Conservation (phyloP, 805 yeast species). For the Sugiyamaella lignohabitans region DNA sequence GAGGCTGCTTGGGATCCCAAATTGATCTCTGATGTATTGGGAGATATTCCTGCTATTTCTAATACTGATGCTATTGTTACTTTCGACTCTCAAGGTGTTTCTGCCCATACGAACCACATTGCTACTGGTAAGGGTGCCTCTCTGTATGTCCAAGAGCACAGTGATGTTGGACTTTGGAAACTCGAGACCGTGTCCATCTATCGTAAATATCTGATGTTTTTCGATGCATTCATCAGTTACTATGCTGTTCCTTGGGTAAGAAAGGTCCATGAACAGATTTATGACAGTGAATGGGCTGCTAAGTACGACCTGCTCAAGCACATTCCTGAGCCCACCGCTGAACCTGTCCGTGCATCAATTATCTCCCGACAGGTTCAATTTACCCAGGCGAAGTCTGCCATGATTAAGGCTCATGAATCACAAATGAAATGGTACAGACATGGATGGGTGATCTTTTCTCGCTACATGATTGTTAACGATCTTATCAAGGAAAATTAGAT, state of each 20-base stretch:
- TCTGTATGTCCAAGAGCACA: conserved; percentile 5
- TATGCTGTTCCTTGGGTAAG: conserved; percentile 9
- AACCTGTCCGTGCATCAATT: conserved; percentile 13
- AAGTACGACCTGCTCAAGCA: not conserved
- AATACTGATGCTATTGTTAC: conserved; percentile 49
- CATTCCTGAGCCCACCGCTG: conserved; percentile 8
- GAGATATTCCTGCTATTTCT: conserved; percentile 24
- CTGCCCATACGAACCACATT: conserved; percentile 81
- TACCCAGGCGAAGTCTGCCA: conserved; percentile 50
- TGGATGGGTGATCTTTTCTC: conserved; percentile 73
- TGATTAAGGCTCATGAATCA: conserved; percentile 74
- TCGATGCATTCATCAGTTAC: conserved; percentile 30
- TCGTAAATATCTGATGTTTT: conserved; percentile 32
- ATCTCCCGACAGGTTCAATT: conserved; percentile 19
- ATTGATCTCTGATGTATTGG: conserved; percentile 37
- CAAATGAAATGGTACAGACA: conserved; percentile 96
- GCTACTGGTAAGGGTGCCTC: conserved; percentile 23
- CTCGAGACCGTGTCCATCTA: conserved; percentile 31
- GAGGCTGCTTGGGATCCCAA: conserved; percentile 53
- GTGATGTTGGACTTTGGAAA: conserved; percentile 21
- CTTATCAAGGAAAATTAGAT: conserved; percentile 12
- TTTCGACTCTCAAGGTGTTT: conserved; percentile 77
- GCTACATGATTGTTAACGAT: conserved; percentile 74
- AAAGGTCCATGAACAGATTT: not conserved
- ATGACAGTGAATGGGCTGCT: not conserved